Percentiles rank a stretch among this genome's conserved stretches.
phyloP scores from a whole-genome alignment of 176 grass and related monocot species.

The Zizania latifolia region DNA sequence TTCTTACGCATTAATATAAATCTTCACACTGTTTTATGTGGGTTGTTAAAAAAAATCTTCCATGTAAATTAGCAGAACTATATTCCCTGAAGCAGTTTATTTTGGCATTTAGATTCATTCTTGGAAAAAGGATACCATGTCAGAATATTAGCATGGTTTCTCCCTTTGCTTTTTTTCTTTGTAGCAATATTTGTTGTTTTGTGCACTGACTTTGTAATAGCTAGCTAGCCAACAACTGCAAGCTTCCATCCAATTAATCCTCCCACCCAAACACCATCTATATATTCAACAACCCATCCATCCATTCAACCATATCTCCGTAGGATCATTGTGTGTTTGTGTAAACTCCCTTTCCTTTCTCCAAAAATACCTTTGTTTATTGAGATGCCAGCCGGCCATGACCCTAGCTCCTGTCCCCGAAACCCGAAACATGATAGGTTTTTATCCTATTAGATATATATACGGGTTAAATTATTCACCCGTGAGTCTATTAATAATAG shows the following conservation, averaged over 20 bases:
- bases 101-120: neutral
- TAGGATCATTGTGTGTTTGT: neutral
- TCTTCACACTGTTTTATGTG: too few relatives aligned
- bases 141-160: neutral
- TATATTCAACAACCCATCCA: too few relatives aligned
- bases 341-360: slow-evolving; percentile 13
- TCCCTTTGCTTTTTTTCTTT: too few relatives aligned
- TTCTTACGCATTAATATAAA: too few relatives aligned
- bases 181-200: neutral
- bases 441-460: too few relatives aligned
- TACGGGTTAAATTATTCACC: too few relatives aligned
- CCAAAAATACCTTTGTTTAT: slow-evolving; percentile 25
- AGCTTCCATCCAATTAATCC: slow-evolving; percentile 20
- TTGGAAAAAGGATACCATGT: neutral
- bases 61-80: too few relatives aligned
- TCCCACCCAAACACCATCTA: too few relatives aligned
- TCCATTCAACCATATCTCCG: neutral
- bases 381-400: slow-evolving; percentile 14
- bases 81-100: neutral
- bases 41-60: too few relatives aligned
- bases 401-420: neutral
- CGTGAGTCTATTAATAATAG: too few relatives aligned
- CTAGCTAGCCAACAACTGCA: slow-evolving; percentile 14
- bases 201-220: neutral
- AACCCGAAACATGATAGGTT: too few relatives aligned